These are phyloP conservation scores for Neonectria sp. DNA, from an alignment of 2,329 filamentous ascomycete genomes.

Conservation along the genomic window DNA sequence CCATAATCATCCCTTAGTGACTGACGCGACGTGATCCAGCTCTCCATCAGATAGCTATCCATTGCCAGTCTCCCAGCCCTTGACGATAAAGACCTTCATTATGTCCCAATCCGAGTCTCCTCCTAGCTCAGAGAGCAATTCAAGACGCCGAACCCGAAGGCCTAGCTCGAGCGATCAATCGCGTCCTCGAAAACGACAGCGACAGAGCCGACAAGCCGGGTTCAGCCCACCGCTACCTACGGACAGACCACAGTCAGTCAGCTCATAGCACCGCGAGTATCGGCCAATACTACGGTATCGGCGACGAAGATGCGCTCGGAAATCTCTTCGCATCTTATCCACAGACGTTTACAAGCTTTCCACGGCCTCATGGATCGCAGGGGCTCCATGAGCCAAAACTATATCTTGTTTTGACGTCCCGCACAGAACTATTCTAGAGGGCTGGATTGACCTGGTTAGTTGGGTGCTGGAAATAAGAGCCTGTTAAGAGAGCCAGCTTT, in stretches of 20 bases:
- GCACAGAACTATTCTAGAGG: neutral
- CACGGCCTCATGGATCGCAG: slow-evolving; percentile 3
- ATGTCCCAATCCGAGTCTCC: slow-evolving; percentile 9
- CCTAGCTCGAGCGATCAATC: slow-evolving; percentile 6
- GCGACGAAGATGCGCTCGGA: slow-evolving; percentile 13
- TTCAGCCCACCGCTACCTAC: slow-evolving; percentile 7
- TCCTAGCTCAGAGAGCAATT: slow-evolving; percentile 9
- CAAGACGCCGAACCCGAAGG: slow-evolving; percentile 1
- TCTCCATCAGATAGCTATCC: neutral
- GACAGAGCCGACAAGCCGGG: slow-evolving; percentile 6
- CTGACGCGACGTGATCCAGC: neutral
- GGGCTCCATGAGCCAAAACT: slow-evolving; percentile 6
- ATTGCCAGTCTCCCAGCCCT: slow-evolving; percentile 4
- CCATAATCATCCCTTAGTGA: neutral
- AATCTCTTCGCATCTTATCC: slow-evolving; percentile 23
- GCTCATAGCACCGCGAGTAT: slow-evolving; percentile 4
- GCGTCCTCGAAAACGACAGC: no score
- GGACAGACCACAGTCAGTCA: slow-evolving; percentile 9
- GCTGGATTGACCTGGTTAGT: neutral
- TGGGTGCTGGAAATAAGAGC: slow-evolving; percentile 1
- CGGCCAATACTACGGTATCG: slow-evolving; percentile 10
- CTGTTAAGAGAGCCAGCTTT: neutral
- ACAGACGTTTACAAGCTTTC: slow-evolving; percentile 17
- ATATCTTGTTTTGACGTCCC: neutral
- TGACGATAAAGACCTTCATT: slow-evolving; percentile 1